Evolutionary conservation across 129 eudicot species (phyloP), one percentile per base, ranked within the genome.

Genomic region (Tagetes patula): DNA sequence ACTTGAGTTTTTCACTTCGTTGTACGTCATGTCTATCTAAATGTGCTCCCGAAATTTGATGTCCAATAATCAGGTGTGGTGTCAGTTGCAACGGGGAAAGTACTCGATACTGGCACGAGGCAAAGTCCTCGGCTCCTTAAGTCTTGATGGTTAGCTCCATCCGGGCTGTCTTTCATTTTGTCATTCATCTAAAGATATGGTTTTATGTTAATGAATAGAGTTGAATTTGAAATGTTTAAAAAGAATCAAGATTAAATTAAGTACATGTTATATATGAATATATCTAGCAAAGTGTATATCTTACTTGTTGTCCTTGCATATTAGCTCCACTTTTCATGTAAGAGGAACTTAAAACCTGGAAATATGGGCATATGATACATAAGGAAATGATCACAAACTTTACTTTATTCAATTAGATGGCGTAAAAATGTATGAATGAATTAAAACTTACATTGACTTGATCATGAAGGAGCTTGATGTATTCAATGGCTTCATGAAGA

Each of bases 401-500:
- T 47, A 33, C 32, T 39, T 9, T 58, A 58, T 13, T 43, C 43
- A 1, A 2, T 72, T 47, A 30, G 33, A 39, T 27, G 31, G 36
- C 2, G 2, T 45, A 60, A 52, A 77, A 39, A 0, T 54, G 13
- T 54, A 67, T n/a, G 3, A 75, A 20, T 7, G 42, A 41, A 55
- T 61, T 11, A 14, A 54, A 52, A 80, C 91, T 10, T 86, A 94
- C 98, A 77, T 64, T 75, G 86, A 94, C 96, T 88, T 94, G 96
- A 81, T 90, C 96, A 77, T 94, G 98, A 75, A 90, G 96, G 74
- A 79, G 86, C 80, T 90, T 94, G 78, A 94, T 90, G 88, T 94
- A 94, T 71, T 90, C 98, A 65, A 94, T 94, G 34, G 98, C 98
- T 86, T 94, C 98, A 37, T 94, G 98, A 42, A 94, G 96, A 83